Evolutionary conservation across 139 green algal species (phyloP).

Genomic region (Nannochloris sp.): DNA sequence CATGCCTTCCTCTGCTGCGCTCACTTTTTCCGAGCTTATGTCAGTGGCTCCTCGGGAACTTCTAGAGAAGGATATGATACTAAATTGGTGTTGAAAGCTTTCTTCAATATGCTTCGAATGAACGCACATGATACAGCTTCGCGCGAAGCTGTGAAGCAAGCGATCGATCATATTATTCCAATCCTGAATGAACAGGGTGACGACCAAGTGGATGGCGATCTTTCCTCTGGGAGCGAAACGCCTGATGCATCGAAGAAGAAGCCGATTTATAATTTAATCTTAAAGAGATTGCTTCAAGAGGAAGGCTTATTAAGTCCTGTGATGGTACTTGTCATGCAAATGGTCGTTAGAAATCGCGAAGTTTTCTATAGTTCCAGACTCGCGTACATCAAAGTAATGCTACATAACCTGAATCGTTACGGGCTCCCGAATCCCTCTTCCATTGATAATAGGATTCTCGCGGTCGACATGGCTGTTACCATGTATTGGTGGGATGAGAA

Average conservation of each 20-base stretch:
- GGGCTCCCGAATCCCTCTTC: constrained; percentile 49
- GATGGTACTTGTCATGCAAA: constrained; percentile 48
- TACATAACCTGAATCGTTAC: constrained; percentile 68
- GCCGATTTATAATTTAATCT: constrained; percentile 7
- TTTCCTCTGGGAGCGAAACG: not conserved
- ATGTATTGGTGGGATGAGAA: constrained; percentile 82
- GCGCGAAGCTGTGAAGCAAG: constrained; percentile 56
- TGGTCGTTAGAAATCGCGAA: constrained; percentile 79
- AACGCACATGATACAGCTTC: constrained; percentile 59
- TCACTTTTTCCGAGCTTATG: constrained; percentile 77
- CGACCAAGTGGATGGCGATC: not conserved
- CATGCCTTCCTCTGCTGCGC: constrained; percentile 83
- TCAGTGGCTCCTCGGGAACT: not conserved
- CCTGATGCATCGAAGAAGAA: not conserved
- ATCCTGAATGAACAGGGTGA: constrained; percentile 29
- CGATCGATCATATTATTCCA: constrained; percentile 83
- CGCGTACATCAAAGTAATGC: constrained; percentile 86
- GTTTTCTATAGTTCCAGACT: constrained; percentile 67
- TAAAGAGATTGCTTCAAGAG: constrained; percentile 15
- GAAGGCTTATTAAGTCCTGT: constrained; percentile 3
- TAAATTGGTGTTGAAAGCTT: constrained; percentile 10
- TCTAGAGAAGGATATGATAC: not conserved
- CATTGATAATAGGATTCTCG: constrained; percentile 75
- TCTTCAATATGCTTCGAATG: constrained; percentile 52
- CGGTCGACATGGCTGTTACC: constrained; percentile 78